Percentiles rank a stretch among this genome's conserved stretches.
Conservation (phyloP, 163 green algal genomes). For the Coccomyxa subellipsoidea region DNA sequence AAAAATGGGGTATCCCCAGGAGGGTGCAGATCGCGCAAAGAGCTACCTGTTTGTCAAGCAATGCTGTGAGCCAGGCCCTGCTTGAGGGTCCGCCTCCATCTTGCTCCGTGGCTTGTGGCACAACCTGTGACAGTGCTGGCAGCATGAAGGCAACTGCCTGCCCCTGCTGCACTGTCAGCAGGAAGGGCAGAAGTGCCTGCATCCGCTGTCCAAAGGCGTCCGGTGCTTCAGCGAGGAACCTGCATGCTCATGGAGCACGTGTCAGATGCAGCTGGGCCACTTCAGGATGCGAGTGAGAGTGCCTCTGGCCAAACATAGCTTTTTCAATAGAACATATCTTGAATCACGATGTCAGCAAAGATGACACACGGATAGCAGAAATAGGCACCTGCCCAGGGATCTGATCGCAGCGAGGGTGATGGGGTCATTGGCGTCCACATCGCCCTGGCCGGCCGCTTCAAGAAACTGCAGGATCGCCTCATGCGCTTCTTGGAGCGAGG, state of each 20-base stretch:
- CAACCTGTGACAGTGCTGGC: conserved; percentile 26
- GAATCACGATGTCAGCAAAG: too few species aligned
- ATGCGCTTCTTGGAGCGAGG: conserved; percentile 25
- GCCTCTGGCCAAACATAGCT: too few species aligned
- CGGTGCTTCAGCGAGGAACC: conserved; percentile 59
- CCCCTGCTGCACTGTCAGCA: conserved; percentile 26
- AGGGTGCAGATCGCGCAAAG: background rate
- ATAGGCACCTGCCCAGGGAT: conserved; percentile 43
- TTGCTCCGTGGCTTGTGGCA: background rate
- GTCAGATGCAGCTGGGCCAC: background rate
- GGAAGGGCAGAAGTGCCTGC: conserved; percentile 31
- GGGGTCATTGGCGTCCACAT: background rate
- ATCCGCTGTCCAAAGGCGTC: conserved; percentile 41
- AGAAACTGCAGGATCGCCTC: conserved; percentile 60
- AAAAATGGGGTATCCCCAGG: background rate
- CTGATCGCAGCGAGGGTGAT: conserved; percentile 41
- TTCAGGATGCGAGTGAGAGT: too few species aligned
- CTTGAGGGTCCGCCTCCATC: background rate
- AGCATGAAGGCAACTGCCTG: conserved; percentile 44
- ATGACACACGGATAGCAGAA: too few species aligned
- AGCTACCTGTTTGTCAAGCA: background rate
- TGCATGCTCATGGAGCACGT: conserved; percentile 9
- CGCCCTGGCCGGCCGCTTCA: conserved; percentile 34
- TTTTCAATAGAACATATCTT: too few species aligned
- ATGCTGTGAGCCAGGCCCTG: background rate